phyloP scores from a whole-genome alignment of 805 yeast genomes.

The Saccharomyces paradoxus region DNA sequence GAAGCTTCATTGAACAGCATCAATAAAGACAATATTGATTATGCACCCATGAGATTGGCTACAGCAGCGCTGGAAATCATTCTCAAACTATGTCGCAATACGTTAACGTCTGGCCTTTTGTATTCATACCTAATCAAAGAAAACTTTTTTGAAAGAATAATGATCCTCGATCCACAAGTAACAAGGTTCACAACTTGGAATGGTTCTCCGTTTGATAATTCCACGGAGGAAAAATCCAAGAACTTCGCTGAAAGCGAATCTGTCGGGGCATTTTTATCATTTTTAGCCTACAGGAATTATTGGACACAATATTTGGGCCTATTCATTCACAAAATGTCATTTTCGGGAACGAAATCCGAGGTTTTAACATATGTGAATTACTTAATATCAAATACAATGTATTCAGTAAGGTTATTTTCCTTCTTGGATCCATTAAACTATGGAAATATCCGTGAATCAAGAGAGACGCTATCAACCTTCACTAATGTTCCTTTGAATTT shows the following conservation, averaged over 20 bases:
- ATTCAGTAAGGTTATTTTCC: constrained; percentile 59
- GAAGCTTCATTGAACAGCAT: constrained; percentile 39
- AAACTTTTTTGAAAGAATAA: constrained; percentile 43
- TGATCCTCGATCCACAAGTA: constrained; percentile 47
- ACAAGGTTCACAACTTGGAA: constrained; percentile 51
- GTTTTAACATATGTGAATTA: constrained; percentile 38
- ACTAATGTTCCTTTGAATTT: constrained; percentile 33
- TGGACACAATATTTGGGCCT: constrained; percentile 59
- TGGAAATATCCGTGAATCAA: constrained; percentile 35
- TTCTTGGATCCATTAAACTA: constrained; percentile 65
- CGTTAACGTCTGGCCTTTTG: constrained; percentile 44
- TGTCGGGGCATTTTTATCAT: constrained; percentile 49
- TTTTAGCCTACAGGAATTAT: constrained; percentile 52
- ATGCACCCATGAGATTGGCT: constrained; percentile 51
- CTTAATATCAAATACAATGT: constrained; percentile 45
- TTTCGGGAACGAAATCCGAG: constrained; percentile 43
- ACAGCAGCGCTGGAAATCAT: constrained; percentile 54
- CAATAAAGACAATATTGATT: constrained; percentile 36
- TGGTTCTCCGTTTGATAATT: constrained; percentile 33
- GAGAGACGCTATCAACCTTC: constrained; percentile 18
- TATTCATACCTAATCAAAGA: constrained; percentile 45
- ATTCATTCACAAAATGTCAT: constrained; percentile 56
- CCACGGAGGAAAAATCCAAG: constrained; percentile 32
- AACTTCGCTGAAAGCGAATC: constrained; percentile 25
- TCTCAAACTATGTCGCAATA: constrained; percentile 50